These are phyloP conservation scores for Coniochaeta hoffmannii DNA, from an alignment of 2,329 filamentous ascomycete species.

Conservation along the genomic window DNA sequence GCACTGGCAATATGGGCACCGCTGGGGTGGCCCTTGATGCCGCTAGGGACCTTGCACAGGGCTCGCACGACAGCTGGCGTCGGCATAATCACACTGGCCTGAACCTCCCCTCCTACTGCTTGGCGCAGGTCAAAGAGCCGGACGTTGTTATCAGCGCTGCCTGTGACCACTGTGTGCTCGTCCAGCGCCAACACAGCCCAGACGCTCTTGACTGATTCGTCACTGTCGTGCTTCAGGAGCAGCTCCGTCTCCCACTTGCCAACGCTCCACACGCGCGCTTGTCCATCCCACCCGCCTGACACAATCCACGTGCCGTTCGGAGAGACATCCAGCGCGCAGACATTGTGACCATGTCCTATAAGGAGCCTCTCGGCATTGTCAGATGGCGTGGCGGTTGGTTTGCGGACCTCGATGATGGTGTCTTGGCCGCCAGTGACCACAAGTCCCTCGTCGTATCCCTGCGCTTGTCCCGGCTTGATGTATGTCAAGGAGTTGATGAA, in stretches of 20 bases:
- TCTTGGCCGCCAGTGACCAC: slow-evolving; percentile 86
- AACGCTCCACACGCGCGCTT: slow-evolving; percentile 81
- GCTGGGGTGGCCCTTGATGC: slow-evolving; percentile 54
- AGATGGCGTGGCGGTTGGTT: slow-evolving; percentile 56
- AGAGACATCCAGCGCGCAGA: slow-evolving; percentile 78
- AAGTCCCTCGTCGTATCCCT: slow-evolving; percentile 67
- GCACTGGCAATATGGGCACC: slow-evolving; percentile 92
- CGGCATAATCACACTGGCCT: slow-evolving; percentile 47
- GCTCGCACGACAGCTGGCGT: slow-evolving; percentile 81
- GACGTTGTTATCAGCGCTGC: slow-evolving; percentile 83
- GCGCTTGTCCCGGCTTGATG: slow-evolving; percentile 57
- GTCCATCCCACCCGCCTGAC: slow-evolving; percentile 90
- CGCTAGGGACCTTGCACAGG: slow-evolving; percentile 68
- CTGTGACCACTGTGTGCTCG: slow-evolving; percentile 75
- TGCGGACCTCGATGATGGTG: slow-evolving; percentile 83
- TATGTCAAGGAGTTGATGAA: slow-evolving; percentile 86
- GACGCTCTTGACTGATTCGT: slow-evolving; percentile 49
- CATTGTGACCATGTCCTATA: slow-evolving; percentile 78
- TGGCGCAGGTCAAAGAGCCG: slow-evolving; percentile 70
- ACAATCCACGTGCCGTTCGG: slow-evolving; percentile 67
- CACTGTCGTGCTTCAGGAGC: slow-evolving; percentile 68
- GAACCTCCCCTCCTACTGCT: slow-evolving; percentile 45
- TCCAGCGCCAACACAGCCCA: slow-evolving; percentile 90
- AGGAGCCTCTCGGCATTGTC: slow-evolving; percentile 81
- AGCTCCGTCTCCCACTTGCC: slow-evolving; percentile 74